Base-by-base conservation (phyloP, 352 stramenopile species). In the Globisporangium yorkense region DNA sequence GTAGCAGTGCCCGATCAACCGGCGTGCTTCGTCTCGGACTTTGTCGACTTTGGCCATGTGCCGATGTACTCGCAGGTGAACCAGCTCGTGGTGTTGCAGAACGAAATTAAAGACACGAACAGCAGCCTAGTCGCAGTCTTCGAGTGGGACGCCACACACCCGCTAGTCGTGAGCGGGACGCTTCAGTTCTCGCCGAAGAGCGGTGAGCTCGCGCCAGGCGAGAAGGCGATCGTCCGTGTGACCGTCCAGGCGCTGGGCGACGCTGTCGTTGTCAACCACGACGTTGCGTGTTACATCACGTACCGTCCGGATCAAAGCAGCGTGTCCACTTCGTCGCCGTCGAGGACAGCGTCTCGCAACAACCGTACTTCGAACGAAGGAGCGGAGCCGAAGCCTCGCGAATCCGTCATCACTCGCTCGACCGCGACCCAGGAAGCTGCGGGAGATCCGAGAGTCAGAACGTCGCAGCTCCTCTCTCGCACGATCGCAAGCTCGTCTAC, bases 221-320 rank as follows among this genome's bases (percentile, higher is more conserved):
- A 90, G 35, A 74, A 87, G 29, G 31, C 54, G 16, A 62, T 92
- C 5, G 68, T 92, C 29, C 76, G 78, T 5, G 70, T 89, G 33
- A 79, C 56, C 13, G 20, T 92, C n/a, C 61, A 57, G 16, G 65
- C 77, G 0, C 49, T 59, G 35, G 58, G 70, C n/a, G 67, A 85
- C 27, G 56, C 68, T 3, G 12, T 89, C 1, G 75, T 92, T 2
- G 54, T 94, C 10, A 84, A 91, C 58, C 80, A 94, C 41, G 67
- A 87, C 49, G 61, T 94, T 35, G 66, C 72, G 21, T 92, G 81
- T 40, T 72, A 67, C 48, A 63, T 91, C 44, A 67, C 57, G 3
- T 78, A 73, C 20, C 51, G 56, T 3, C 7, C 21, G 5, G 49
- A 48, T 1, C 8, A 24, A 29, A n/a, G 43, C 6, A 57, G 16